Evolutionary conservation across 768 basidiomycete species (phyloP).

Genomic region (Boletus pseudo-olivaceus): DNA sequence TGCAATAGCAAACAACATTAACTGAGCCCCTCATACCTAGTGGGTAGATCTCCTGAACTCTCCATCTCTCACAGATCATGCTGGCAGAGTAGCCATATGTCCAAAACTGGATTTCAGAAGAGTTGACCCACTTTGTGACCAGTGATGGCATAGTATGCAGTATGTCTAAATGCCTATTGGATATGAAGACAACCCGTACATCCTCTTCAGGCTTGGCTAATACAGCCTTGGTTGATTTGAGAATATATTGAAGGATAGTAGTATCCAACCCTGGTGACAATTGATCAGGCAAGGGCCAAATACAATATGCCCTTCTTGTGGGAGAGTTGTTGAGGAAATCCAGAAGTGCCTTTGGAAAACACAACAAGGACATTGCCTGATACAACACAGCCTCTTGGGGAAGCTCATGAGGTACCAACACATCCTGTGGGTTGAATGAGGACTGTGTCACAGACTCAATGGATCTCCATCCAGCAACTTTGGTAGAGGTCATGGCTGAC

Average conservation of each 20-base stretch:
- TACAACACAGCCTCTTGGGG: conserved; percentile 14
- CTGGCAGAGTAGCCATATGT: conserved; percentile 63
- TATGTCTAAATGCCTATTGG: conserved; percentile 51
- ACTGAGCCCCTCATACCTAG: conserved; percentile 44
- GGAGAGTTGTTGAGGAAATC: conserved; percentile 40
- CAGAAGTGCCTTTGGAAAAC: conserved; percentile 47
- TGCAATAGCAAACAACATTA: not conserved
- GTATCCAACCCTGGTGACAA: conserved; percentile 41
- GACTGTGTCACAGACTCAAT: conserved; percentile 10
- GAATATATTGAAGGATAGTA: conserved; percentile 37
- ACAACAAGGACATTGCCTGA: conserved; percentile 34
- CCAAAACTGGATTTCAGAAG: conserved; percentile 53
- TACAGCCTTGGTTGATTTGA: conserved; percentile 43
- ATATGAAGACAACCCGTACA: conserved; percentile 58
- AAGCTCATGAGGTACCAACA: not conserved
- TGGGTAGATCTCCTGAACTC: conserved; percentile 64
- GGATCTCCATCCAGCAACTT: conserved; percentile 15
- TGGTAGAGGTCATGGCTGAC: conserved; percentile 6
- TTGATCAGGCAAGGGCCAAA: conserved; percentile 42
- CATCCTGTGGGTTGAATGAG: not conserved
- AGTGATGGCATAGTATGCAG: conserved; percentile 50
- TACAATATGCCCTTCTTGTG: conserved; percentile 40
- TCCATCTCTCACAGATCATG: conserved; percentile 52
- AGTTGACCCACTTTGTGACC: conserved; percentile 42
- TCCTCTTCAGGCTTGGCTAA: conserved; percentile 37